Base-by-base conservation (phyloP, 768 basidiomycete species). In the Auricularia sp. region DNA sequence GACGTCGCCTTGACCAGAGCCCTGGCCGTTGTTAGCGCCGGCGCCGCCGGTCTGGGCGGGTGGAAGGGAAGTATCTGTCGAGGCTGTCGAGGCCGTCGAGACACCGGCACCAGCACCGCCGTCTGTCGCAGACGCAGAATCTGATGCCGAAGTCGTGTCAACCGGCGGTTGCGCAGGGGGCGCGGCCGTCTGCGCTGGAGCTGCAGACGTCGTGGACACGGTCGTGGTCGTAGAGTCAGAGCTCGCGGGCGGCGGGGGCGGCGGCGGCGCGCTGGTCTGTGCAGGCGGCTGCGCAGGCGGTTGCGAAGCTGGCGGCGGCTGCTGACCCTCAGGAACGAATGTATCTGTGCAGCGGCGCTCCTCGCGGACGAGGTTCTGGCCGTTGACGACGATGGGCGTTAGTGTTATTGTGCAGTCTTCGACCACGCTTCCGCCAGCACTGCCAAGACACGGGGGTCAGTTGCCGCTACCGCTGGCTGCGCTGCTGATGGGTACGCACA, bases 331-430 rank as follows among this genome's bases (percentile, higher is more conserved):
- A 8, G 61, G 44, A 59, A 64, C 68, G 69, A 77, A 71, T 51
- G 75, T 66, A 24, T 83, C 65, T 33, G 79, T 82, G 70, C 87
- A 88, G 36, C 77, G 79, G 68, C 75, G 76, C 61, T 85, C 80
- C 68, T 86, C 81, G 69, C 79, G 75, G 24, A 86, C 77, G 14
- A 78, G 79, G 54, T 76, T 75, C n/a, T 79, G 69, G 18, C 85
- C 86, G 68, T 80, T 75, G 68, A 79, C 82, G 62, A 77, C 81
- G 54, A 82, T 77, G 5, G 83, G 85, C 3, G 81, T 85, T 59
- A 87, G 77, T 10, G 82, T 81, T 61, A 85, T 75, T 10, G 80
- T 76, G 71, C 87, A 89, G n/a, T 80, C 84, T 75, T 85, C 78
- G 51, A 77, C 82, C 73, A 85, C 75, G 35, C 74, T 72, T 18